These are phyloP conservation scores for Diaporthe sp. DNA, from an alignment of 2,329 filamentous ascomycete genomes.

Conservation along the genomic window DNA sequence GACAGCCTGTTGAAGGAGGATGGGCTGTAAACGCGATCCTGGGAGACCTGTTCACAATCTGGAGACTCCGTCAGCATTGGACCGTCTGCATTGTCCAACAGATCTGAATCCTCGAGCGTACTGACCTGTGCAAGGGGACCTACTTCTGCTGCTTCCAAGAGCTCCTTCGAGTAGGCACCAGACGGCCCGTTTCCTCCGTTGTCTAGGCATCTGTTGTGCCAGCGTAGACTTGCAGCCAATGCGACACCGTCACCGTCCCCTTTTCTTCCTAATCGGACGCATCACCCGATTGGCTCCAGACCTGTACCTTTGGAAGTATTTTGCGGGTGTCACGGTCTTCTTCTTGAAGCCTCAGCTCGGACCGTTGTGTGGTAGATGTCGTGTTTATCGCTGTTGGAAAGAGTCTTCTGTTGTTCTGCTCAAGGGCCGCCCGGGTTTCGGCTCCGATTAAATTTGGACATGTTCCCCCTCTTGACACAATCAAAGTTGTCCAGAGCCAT, in stretches of 20 bases:
- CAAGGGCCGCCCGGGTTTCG: not conserved
- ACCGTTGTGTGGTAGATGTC: not conserved
- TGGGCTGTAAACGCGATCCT: too few relatives aligned
- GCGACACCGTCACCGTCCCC: not conserved
- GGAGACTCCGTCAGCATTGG: not conserved
- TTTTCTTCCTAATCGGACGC: not conserved
- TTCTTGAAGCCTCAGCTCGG: not conserved
- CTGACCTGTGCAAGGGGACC: not conserved
- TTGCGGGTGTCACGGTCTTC: not conserved
- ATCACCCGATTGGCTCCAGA: not conserved
- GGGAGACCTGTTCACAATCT: not conserved
- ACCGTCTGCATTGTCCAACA: too few relatives aligned
- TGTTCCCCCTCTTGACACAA: not conserved
- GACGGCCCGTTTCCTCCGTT: too few relatives aligned
- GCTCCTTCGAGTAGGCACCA: too few relatives aligned
- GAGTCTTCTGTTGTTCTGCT: not conserved
- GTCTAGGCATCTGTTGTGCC: too few relatives aligned
- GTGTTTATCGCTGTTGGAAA: not conserved
- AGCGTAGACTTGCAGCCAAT: not conserved
- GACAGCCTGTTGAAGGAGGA: not conserved
- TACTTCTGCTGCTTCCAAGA: not conserved
- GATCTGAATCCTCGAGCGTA: too few relatives aligned
- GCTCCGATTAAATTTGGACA: too few relatives aligned
- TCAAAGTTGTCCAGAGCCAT: accelerated
- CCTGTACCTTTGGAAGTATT: not conserved